phyloP scores from a whole-genome alignment of 371 early-diverging fungal species.

The Fennellomyces sp. region DNA sequence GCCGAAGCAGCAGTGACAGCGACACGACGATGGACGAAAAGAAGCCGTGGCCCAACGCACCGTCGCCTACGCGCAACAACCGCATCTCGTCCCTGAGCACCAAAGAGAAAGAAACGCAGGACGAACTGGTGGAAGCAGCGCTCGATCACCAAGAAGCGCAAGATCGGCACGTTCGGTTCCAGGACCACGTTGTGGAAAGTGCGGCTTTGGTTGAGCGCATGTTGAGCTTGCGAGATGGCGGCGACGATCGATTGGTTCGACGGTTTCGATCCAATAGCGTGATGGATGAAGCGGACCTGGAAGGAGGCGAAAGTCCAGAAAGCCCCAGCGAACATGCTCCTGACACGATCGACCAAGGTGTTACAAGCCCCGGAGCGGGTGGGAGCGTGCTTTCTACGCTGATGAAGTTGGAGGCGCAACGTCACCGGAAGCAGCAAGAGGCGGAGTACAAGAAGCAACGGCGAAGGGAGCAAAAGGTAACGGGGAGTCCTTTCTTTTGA shows the following conservation, averaged over 20 bases:
- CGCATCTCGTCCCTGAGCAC: constrained; percentile 1
- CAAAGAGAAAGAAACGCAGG: neutral
- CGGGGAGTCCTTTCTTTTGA: too few relatives aligned
- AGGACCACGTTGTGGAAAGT: constrained; percentile 48
- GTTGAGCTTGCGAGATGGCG: constrained; percentile 23
- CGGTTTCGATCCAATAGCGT: constrained; percentile 12
- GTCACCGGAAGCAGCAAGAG: constrained; percentile 14
- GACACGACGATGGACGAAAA: neutral
- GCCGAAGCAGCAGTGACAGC: neutral
- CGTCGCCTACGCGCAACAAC: neutral
- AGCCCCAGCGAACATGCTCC: neutral
- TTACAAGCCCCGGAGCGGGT: constrained; percentile 5
- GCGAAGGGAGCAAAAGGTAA: constrained; percentile 14
- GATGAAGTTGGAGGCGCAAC: constrained; percentile 45
- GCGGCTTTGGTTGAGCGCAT: constrained; percentile 45
- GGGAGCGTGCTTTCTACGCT: constrained; percentile 45
- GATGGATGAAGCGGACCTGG: constrained; percentile 14
- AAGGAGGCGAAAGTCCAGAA: constrained; percentile 4
- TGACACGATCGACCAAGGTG: neutral
- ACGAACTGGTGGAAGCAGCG: constrained; percentile 46
- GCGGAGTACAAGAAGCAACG: constrained; percentile 4
- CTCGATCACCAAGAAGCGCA: constrained; percentile 43
- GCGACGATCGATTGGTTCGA: constrained; percentile 9
- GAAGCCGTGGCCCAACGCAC: neutral
- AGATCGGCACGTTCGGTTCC: constrained; percentile 50